A percentile compares a stretch with the other conserved stretches of the same genome.
These are phyloP conservation scores for Primulina eburnea DNA, from an alignment of 257 asterid genomes.

Conservation along the genomic window DNA sequence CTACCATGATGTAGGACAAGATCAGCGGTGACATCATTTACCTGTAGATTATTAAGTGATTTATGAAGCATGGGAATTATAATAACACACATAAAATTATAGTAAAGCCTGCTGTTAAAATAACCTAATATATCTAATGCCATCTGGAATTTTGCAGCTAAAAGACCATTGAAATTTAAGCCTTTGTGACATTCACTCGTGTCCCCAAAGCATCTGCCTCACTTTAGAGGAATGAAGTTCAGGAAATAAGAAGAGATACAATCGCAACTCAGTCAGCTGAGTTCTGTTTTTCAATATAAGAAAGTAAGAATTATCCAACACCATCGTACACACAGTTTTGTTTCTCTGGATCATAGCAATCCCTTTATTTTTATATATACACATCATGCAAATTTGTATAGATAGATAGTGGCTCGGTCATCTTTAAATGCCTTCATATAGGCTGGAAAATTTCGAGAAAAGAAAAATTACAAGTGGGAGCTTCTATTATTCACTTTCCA, in stretches of 20 bases:
- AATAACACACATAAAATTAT: too few relatives aligned
- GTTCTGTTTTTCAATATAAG: background rate
- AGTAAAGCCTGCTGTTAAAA: background rate
- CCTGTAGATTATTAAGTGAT: conserved; percentile 40
- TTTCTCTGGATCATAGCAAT: too few relatives aligned
- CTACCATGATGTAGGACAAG: conserved; percentile 61
- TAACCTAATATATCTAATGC: background rate
- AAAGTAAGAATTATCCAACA: background rate
- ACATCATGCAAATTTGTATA: too few relatives aligned
- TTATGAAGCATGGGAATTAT: background rate
- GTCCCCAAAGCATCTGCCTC: background rate
- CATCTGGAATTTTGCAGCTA: background rate
- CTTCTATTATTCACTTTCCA: too few relatives aligned
- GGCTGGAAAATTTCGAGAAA: too few relatives aligned
- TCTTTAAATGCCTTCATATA: too few relatives aligned
- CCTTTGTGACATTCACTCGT: background rate
- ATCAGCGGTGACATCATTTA: conserved; percentile 71
- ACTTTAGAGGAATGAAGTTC: background rate
- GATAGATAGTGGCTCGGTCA: too few relatives aligned
- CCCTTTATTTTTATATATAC: too few relatives aligned
- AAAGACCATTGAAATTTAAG: background rate
- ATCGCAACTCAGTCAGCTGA: background rate
- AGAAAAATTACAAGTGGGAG: too few relatives aligned
- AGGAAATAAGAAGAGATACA: background rate
- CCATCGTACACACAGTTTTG: background rate